Base-by-base conservation (phyloP, 495 filamentous ascomycete species). In the Sabuloglossum arenarium region DNA sequence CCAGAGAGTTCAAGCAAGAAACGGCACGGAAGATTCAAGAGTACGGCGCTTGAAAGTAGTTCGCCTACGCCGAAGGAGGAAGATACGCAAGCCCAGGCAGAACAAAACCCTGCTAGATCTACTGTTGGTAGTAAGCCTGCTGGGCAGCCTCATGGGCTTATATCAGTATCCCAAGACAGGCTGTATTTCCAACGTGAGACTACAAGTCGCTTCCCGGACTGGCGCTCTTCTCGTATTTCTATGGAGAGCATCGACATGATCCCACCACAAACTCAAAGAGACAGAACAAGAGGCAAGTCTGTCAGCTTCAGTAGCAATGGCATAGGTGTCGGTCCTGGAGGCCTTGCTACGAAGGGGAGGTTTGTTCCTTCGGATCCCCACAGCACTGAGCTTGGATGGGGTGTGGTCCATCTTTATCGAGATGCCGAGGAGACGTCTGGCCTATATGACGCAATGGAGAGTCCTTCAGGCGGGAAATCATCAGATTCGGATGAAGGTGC, bases 321-420 rank as follows among this genome's bases (percentile, higher is more conserved):
- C 25, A 59, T 56, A 58, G 59, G 63, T 29, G 58, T 67, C 11
- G 66, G 65, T 19, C 67, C 75, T 6, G 73, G 74, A 8, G 79
- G 78, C 30, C 65, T 76, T 6, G 76, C 79, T 56, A 81, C 86
- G 0, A 94, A 87, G 68, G 91, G 85, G 39, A 75, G 75, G 59
- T 94, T 83, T 62, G 70, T 88, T 24, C 82, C 85, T 2, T 70
- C 88, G 0, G 81, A 85, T 59, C 74, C 78, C 27, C 81, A 85
- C 66, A 78, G 83, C 58, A 84, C 85, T 19, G 85, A 95, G 58
- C 75, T 89, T 29, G 84, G 90, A 11, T 96, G 85, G 81, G 91
- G 91, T 0, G 79, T 97, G 25, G 88, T 98, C 16, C 91, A 95
- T 68, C 71, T 98, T 5, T 98, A 96, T 61, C 77, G 89, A 1